These are phyloP conservation scores for Lathyrus aphaca DNA, from an alignment of 306 rosid genomes.

Conservation along the genomic window DNA sequence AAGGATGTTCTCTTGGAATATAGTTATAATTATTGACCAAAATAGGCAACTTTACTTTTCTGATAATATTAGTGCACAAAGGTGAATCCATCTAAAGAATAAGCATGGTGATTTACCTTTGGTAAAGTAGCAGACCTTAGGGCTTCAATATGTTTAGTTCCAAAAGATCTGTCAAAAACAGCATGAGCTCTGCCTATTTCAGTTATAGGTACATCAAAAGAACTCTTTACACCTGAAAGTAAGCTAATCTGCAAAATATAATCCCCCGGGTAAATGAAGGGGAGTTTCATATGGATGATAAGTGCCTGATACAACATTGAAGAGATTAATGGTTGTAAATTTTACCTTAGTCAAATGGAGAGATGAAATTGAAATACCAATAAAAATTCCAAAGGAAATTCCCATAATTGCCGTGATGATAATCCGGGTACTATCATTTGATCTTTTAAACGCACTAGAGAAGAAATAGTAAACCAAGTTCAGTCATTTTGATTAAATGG, in stretches of 20 bases:
- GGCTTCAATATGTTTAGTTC: constrained; percentile 55
- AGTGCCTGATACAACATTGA: constrained; percentile 3
- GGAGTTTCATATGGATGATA: constrained; percentile 40
- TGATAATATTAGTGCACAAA: constrained; percentile 6
- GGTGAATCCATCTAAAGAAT: constrained; percentile 30
- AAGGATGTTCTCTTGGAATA: constrained; percentile 15
- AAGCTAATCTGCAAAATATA: constrained; percentile 73
- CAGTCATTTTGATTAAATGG: constrained; percentile 31
- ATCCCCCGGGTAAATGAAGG: neutral
- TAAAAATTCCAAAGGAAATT: constrained; percentile 70
- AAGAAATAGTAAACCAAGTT: constrained; percentile 33
- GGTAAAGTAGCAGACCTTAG: constrained; percentile 62
- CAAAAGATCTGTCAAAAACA: constrained; percentile 45
- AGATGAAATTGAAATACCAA: constrained; percentile 77
- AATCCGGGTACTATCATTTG: constrained; percentile 67
- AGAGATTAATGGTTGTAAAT: constrained; percentile 20
- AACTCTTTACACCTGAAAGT: constrained; percentile 65
- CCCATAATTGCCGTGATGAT: constrained; percentile 65
- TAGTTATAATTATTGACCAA: constrained; percentile 14
- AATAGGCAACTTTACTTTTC: constrained; percentile 29
- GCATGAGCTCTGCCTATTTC: constrained; percentile 42
- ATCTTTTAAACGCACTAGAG: constrained; percentile 57
- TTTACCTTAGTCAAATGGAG: constrained; percentile 68
- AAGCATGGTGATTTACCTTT: constrained; percentile 55
- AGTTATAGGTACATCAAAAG: constrained; percentile 68